Base-by-base conservation (phyloP, 1,284 basidiomycete species). In the Ceratobasidium sp. region DNA sequence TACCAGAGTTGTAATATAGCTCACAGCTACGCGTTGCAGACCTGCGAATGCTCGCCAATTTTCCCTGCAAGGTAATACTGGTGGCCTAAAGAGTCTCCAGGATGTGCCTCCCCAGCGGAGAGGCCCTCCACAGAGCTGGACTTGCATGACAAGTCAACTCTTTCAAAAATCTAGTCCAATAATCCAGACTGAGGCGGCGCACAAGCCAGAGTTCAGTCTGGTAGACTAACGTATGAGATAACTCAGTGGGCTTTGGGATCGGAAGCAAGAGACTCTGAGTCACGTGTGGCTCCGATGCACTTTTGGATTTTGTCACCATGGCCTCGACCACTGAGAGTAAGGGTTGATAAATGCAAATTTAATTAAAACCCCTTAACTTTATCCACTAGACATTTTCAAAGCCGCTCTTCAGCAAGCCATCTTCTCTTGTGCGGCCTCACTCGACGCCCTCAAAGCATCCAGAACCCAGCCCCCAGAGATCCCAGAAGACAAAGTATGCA, bases 351-450 rank as follows among this genome's bases (percentile, higher is more conserved):
- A 41, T 39, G 10, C 36, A 39, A 3, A 12, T 36, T 30, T 4
- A 53, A 28, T 12, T 10, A 18, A 45, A 45, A n/a, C n/a, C 45
- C 21, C 18, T 26, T 50, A 32, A 30, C 12, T 53, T n/a, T n/a
- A n/a, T n/a, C 18, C 18, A 28, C 14, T 55, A 67, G 64, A 55
- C 32, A 9, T 28, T 12, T 67, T 67, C 45, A 67, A 55, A n/a
- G 18, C 64, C 2, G 32, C 45, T 18, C 50, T 67, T 21, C 55
- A 73, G 43, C 45, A 70, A 18, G 84, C 85, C 0, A 78, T 85
- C 64, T 74, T 77, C 76, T 79, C 75, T 74, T 82, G 77, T 61
- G 70, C 78, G 64, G 61, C 74, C 18, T 74, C 78, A n/a, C 74
- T 79, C 23, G 62, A 71, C 34, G 61, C 78, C 61, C 72, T 76